Evolutionary conservation across 2,329 filamentous ascomycete species (phyloP), one percentile per base, ranked within the genome.

Genomic region (Blastomyces silverae): DNA sequence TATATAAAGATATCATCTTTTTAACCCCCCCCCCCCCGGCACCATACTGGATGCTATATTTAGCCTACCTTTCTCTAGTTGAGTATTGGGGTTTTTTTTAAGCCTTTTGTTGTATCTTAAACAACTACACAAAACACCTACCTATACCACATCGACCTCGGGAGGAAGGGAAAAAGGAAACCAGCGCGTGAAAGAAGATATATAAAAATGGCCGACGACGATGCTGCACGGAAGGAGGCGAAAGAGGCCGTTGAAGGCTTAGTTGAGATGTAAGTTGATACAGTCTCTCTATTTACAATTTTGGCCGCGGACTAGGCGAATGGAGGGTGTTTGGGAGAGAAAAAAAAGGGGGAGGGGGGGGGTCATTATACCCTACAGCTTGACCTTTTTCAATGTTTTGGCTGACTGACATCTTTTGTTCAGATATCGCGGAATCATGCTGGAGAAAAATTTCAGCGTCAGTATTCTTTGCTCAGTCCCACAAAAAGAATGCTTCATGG

Each of bases 401-500:
- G 39, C 7, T 25, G 20, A 25, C 55, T 39, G 25, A 25, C 34
- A 37, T 37, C 53, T 25, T 15, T 25, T 44, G 15, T 39, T 17
- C 37, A 69, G 67, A n/a, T 69, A 67, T 52, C 55, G 42, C 17
- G 61, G 56, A 39, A 56, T 66, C 34, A 67, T 67, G 63, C 22
- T 46, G 17, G 64, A 69, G 61, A 61, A 67, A 37, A 60, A 67
- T 28, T 69, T 67, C 37, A 66, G 65, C 44, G 67, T 69, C 22
- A 11, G 60, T 56, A 34, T 37, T 37, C 5, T n/a, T 25, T 48
- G 44, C 20, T 6, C 20, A 50, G 42, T 44, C 42, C 13, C 25
- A 10, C 48, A 22, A 55, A 5, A 20, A 31, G 13, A 34, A 34
- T 3, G 20, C 8, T 13, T 28, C n/a, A 22, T 52, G 11, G 11